phyloP scores from a whole-genome alignment of 495 filamentous ascomycete genomes.

The Friedmanniomyces simplex region DNA sequence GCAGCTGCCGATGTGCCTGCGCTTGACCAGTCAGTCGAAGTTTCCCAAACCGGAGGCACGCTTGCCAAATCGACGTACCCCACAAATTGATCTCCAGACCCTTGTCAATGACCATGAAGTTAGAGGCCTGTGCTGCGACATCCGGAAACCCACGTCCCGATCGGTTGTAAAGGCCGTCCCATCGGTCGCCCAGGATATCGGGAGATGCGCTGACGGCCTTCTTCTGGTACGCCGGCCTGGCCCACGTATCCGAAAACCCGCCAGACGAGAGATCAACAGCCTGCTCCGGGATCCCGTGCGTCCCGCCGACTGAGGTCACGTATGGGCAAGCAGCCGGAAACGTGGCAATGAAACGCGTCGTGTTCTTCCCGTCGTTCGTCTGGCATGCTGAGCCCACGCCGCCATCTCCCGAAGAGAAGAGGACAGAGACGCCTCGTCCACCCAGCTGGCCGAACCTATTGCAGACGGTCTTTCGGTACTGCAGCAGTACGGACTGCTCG shows the following conservation, averaged over 20 bases:
- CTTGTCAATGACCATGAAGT: slow-evolving; percentile 45
- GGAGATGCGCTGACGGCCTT: slow-evolving; percentile 48
- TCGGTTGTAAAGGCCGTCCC: slow-evolving; percentile 44
- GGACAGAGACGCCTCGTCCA: slow-evolving; percentile 59
- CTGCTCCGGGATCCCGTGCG: slow-evolving; percentile 32
- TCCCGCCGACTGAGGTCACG: slow-evolving; percentile 59
- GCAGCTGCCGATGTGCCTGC: slow-evolving; percentile 59
- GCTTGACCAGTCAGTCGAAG: slow-evolving; percentile 35
- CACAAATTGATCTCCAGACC: slow-evolving; percentile 37
- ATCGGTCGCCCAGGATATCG: slow-evolving; percentile 34
- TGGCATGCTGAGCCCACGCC: slow-evolving; percentile 48
- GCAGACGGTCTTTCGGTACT: slow-evolving; percentile 59
- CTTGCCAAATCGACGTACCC: background rate
- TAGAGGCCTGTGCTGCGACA: slow-evolving; percentile 50
- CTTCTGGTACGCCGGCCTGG: slow-evolving; percentile 51
- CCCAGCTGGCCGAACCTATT: slow-evolving; percentile 60
- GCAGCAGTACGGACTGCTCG: slow-evolving; percentile 58
- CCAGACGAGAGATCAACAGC: slow-evolving; percentile 35
- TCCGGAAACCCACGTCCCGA: slow-evolving; percentile 62
- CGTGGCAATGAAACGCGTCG: slow-evolving; percentile 52
- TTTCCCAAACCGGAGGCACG: background rate
- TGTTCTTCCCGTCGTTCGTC: slow-evolving; percentile 59
- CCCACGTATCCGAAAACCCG: slow-evolving; percentile 59
- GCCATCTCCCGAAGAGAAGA: slow-evolving; percentile 62
- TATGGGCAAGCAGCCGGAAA: slow-evolving; percentile 67